phyloP scores from a whole-genome alignment of 805 yeast species.

The Priceomyces carsonii region DNA sequence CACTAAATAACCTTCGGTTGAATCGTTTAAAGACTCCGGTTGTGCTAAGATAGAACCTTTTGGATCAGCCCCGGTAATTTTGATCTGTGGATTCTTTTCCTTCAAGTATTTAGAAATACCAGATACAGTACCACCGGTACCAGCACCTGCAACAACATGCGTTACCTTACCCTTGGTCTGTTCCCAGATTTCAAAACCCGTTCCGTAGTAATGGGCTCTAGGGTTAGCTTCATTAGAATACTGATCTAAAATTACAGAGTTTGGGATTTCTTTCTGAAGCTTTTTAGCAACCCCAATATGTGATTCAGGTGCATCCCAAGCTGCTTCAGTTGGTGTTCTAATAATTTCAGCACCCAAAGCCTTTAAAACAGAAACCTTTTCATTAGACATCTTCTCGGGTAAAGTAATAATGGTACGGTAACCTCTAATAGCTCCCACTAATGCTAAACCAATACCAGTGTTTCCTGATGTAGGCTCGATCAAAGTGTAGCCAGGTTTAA shows the following conservation, averaged over 20 bases:
- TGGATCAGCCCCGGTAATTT: slow-evolving; percentile 82
- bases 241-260: slow-evolving; percentile 82
- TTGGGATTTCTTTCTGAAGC: slow-evolving; percentile 79
- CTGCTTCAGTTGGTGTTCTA: slow-evolving; percentile 90
- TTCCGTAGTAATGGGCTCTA: slow-evolving; percentile 78
- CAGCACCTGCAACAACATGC: slow-evolving; percentile 87
- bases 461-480: slow-evolving; percentile 92
- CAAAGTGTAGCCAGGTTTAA: slow-evolving; percentile 82
- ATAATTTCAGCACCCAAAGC: slow-evolving; percentile 90
- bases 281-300: slow-evolving; percentile 86
- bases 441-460: slow-evolving; percentile 88
- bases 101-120: slow-evolving; percentile 83
- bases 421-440: slow-evolving; percentile 84
- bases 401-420: slow-evolving; percentile 84
- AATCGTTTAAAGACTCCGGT: slow-evolving; percentile 69
- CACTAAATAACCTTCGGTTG: slow-evolving; percentile 66
- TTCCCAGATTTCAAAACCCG: slow-evolving; percentile 83
- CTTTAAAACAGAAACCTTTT: slow-evolving; percentile 82
- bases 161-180: slow-evolving; percentile 72
- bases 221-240: slow-evolving; percentile 80
- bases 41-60: slow-evolving; percentile 81
- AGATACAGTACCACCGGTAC: slow-evolving; percentile 96
- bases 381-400: slow-evolving; percentile 92
- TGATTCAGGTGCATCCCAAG: slow-evolving; percentile 90
- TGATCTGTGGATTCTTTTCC: slow-evolving; percentile 62